Evolutionary conservation across 345 rosid species (phyloP).

Genomic region (Barbarea vulgaris): DNA sequence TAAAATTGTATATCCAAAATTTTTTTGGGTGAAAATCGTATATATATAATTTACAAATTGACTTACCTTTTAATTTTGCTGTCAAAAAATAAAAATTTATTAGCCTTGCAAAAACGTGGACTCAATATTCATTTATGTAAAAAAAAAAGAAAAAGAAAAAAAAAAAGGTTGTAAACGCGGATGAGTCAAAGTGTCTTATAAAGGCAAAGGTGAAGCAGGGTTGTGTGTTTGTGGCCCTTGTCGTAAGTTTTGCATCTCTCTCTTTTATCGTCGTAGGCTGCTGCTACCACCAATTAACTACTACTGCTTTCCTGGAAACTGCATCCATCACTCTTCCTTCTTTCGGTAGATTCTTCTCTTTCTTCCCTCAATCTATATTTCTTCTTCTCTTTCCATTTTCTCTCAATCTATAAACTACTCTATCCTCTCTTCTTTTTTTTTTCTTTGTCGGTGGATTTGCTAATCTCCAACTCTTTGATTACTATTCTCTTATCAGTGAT

Average conservation of each 20-base stretch:
- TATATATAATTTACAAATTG: neutral
- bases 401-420: neutral
- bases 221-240: neutral
- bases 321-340: constrained; percentile 20
- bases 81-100: neutral
- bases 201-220: neutral
- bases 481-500: neutral
- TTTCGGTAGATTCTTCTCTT: constrained; percentile 29
- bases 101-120: neutral
- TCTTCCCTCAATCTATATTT: neutral
- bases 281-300: neutral
- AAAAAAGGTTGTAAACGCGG: neutral
- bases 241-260: neutral
- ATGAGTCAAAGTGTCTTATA: neutral
- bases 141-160: neutral
- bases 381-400: neutral
- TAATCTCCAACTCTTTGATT: neutral
- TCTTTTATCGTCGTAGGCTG: too few species aligned
- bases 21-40: neutral
- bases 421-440: neutral
- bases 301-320: constrained; percentile 21
- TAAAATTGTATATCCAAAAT: neutral
- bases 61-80: neutral
- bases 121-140: neutral
- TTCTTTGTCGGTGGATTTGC: constrained; percentile 33